Evolutionary conservation across 2,329 filamentous ascomycete genomes (phyloP).

Genomic region (Fusarium verticillioides): DNA sequence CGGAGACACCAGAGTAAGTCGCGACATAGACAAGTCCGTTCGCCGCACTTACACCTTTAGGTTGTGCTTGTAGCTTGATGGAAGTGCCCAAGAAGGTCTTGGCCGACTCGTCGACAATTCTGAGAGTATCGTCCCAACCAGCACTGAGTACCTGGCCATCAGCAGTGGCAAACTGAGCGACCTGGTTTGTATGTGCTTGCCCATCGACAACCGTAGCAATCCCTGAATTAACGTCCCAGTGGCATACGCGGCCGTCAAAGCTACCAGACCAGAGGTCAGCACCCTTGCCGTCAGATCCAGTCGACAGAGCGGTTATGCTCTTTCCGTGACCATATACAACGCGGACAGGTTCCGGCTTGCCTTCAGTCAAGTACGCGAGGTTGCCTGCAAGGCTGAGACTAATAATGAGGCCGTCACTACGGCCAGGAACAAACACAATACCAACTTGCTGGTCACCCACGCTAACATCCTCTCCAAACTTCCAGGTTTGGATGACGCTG

Average conservation of each 20-base stretch:
- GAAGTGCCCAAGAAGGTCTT: slow-evolving; percentile 79
- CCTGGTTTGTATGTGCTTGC: slow-evolving; percentile 84
- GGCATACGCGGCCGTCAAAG: slow-evolving; percentile 87
- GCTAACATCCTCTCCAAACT: slow-evolving; percentile 80
- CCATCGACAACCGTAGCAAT: slow-evolving; percentile 79
- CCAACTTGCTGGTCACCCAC: slow-evolving; percentile 92
- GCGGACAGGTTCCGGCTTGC: slow-evolving; percentile 73
- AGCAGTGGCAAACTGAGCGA: slow-evolving; percentile 76
- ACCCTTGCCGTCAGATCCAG: slow-evolving; percentile 60
- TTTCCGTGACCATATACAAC: slow-evolving; percentile 91
- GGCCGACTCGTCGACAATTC: slow-evolving; percentile 78
- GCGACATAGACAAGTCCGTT: slow-evolving; percentile 67
- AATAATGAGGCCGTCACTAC: slow-evolving; percentile 88
- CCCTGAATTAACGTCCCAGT: slow-evolving; percentile 82
- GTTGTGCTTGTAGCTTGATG: slow-evolving; percentile 79
- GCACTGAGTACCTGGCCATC: slow-evolving; percentile 80
- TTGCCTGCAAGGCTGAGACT: slow-evolving; percentile 89
- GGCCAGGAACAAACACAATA: slow-evolving; percentile 86
- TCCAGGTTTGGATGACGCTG: slow-evolving; percentile 83
- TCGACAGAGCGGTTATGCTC: slow-evolving; percentile 79
- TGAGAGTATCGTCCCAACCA: slow-evolving; percentile 93
- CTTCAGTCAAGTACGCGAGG: slow-evolving; percentile 86
- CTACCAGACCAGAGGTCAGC: slow-evolving; percentile 87
- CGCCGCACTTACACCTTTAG: slow-evolving; percentile 75
- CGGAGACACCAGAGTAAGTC: slow-evolving; percentile 61